phyloP scores from a whole-genome alignment of 2,329 filamentous ascomycete species.

The Penicillium italicum region DNA sequence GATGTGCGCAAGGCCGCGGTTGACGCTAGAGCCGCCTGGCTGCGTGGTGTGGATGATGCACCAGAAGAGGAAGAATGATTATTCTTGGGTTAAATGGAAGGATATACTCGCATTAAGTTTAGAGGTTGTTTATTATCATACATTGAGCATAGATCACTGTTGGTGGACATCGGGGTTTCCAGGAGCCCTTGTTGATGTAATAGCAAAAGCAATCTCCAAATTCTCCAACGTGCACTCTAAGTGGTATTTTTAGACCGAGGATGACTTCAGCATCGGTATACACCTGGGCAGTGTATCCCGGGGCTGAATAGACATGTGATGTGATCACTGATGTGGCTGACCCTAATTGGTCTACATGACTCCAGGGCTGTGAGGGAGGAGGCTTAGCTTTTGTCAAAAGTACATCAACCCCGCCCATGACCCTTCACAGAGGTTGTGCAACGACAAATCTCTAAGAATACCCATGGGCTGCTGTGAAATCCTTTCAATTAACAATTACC shows the following conservation, averaged over 20 bases:
- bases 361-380: neutral
- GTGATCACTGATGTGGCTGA: no score
- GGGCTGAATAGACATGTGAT: neutral
- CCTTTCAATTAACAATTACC: neutral
- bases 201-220: no score
- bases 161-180: no score
- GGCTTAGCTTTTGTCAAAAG: neutral
- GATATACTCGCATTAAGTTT: neutral
- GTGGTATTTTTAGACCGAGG: neutral
- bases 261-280: neutral
- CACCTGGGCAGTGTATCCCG: no score
- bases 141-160: neutral
- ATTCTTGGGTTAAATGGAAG: neutral
- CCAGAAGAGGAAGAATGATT: slow-evolving; percentile 53
- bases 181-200: no score
- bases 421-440: neutral
- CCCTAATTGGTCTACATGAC: neutral
- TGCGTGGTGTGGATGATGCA: slow-evolving; percentile 56
- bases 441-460: neutral
- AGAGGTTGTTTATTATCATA: neutral
- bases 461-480: neutral
- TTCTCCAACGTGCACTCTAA: neutral
- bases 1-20: slow-evolving; percentile 62
- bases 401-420: neutral
- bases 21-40: slow-evolving; percentile 58